Base-by-base conservation (phyloP, 768 basidiomycete genomes). In the Dioszegia crocea region DNA sequence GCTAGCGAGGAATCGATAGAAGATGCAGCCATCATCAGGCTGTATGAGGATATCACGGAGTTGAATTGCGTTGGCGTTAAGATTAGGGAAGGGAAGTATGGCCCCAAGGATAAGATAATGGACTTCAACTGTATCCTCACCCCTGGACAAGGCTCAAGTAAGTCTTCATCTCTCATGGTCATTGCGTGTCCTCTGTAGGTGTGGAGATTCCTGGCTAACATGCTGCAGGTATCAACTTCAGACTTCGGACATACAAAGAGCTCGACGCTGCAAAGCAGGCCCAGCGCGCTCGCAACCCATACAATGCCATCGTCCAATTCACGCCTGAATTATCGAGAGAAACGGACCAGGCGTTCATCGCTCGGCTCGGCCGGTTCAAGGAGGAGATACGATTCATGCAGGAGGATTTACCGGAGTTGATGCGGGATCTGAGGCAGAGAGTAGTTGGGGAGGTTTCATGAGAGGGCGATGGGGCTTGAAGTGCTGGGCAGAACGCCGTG, bases 31-130 rank as follows among this genome's bases (percentile, higher is more conserved):
- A 81, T 86, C 41, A 81, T 91, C 65, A 81, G 80, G 50, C 83
- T 93, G 61, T 94, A 94, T 72, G 89, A 92, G 74, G 89, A 92
- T 67, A 76, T 90, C 63, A 90, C 89, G 1, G 89, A 91, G 66
- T 78, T 93, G 23, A 80, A 89, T 38, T 81, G 93, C 23, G 80
- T 83, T 2, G 83, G 80, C 51, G 81, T 89, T 73, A 86, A 84
- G 67, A 74, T 80, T 52, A 80, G 80, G 57, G 70, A 64, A 36
- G 76, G 74, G 26, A 75, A 77, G 51, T 77, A 79, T 52, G 74
- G 81, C 31, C 51, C 51, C 11, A 46, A 44, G 41, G 54, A 46
- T 43, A 86, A 88, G 17, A 84, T 89, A 56, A 81, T 84, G 78
- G 75, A 79, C 14, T 81, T 86, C 61, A 82, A 79, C 5, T 93